Percentiles rank a stretch among this genome's conserved stretches.
Conservation (phyloP, 1,139 yeast genomes). For the Hansenula anomala region DNA sequence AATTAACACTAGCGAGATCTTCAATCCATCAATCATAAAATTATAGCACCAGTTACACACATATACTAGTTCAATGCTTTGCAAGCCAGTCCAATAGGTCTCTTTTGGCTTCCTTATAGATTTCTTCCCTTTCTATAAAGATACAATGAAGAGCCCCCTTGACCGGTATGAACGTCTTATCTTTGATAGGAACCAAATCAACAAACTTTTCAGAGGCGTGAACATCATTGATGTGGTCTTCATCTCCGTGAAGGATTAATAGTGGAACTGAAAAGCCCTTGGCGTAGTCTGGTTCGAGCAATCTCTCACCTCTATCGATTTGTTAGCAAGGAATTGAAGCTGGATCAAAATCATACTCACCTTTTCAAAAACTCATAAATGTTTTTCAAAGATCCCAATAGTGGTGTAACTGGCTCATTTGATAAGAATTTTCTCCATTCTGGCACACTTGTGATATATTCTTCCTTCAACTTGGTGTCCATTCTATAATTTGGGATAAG, state of each 20-base stretch:
- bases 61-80: slow-evolving; percentile 3
- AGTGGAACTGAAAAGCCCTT: slow-evolving; percentile 41
- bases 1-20: too few relatives aligned
- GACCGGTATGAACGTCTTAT: slow-evolving; percentile 18
- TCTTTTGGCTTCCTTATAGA: slow-evolving; percentile 22
- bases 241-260: slow-evolving; percentile 50
- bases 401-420: slow-evolving; percentile 38
- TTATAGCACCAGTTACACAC: too few relatives aligned
- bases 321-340: slow-evolving; percentile 9
- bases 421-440: slow-evolving; percentile 42
- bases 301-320: slow-evolving; percentile 45
- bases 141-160: slow-evolving; percentile 41
- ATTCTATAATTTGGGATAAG: slow-evolving; percentile 50
- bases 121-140: slow-evolving; percentile 38
- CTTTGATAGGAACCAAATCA: slow-evolving; percentile 28
- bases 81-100: slow-evolving; percentile 8
- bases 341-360: slow-evolving; percentile 8
- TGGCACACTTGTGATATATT: slow-evolving; percentile 52
- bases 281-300: slow-evolving; percentile 40
- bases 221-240: slow-evolving; percentile 50
- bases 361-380: slow-evolving; percentile 56
- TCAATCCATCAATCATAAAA: not conserved
- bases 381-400: slow-evolving; percentile 43
- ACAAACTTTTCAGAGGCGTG: slow-evolving; percentile 48
- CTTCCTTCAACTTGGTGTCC: slow-evolving; percentile 51